These are phyloP conservation scores for Colletotrichum tabaci DNA, from an alignment of 2,329 filamentous ascomycete species.

Conservation along the genomic window DNA sequence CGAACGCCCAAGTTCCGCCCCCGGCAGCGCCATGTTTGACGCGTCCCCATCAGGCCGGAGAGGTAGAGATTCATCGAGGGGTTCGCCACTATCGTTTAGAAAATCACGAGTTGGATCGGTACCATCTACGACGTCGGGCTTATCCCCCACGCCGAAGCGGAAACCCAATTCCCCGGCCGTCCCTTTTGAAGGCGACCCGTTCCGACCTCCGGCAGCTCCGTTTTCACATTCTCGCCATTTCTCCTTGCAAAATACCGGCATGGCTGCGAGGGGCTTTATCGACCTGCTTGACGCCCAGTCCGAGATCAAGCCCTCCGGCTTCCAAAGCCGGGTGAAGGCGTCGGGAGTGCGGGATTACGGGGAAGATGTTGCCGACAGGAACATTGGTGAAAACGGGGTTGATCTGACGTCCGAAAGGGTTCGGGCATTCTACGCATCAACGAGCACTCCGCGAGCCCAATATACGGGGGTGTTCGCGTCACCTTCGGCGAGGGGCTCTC, in stretches of 20 bases:
- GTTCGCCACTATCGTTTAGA: conserved; percentile 41
- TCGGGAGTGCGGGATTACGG: conserved; percentile 69
- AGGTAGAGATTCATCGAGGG: conserved; percentile 42
- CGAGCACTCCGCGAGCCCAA: conserved; percentile 25
- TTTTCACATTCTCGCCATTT: conserved; percentile 48
- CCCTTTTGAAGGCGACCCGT: conserved; percentile 23
- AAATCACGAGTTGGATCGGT: conserved; percentile 37
- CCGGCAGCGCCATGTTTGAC: conserved; percentile 42
- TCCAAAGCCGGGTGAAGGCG: conserved; percentile 64
- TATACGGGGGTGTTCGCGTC: conserved; percentile 42
- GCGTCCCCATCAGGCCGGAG: conserved; percentile 25
- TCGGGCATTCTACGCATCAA: conserved; percentile 53
- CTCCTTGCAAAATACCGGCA: conserved; percentile 52
- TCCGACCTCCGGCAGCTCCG: conserved; percentile 43
- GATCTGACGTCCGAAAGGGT: conserved; percentile 53
- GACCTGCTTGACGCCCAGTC: conserved; percentile 73
- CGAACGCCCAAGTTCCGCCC: conserved; percentile 57
- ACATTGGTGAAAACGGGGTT: conserved; percentile 59
- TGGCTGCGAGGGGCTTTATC: conserved; percentile 54
- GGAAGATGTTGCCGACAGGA: conserved; percentile 77
- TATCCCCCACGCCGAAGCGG: conserved; percentile 22
- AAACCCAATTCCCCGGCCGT: conserved; percentile 9
- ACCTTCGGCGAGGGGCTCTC: conserved; percentile 34
- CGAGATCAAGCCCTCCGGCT: conserved; percentile 64
- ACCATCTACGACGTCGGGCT: conserved; percentile 17